phyloP scores from a whole-genome alignment of 805 yeast genomes.

The Kluyveromyces nonfermentans region DNA sequence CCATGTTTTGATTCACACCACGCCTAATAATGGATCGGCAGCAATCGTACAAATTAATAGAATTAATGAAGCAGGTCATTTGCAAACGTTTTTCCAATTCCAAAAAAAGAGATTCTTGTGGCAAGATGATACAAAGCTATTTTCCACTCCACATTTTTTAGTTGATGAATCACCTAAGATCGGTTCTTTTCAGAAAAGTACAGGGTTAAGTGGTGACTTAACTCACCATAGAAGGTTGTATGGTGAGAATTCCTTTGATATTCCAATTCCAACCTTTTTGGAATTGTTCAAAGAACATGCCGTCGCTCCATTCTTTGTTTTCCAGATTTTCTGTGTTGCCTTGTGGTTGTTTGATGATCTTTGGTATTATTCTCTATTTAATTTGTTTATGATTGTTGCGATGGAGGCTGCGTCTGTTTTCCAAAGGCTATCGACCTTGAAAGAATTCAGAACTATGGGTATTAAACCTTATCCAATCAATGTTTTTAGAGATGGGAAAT shows the following conservation, averaged over 20 bases:
- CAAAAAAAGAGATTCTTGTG: slow-evolving; percentile 87
- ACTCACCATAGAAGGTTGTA: slow-evolving; percentile 45
- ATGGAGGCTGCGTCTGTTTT: slow-evolving; percentile 92
- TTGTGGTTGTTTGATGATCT: slow-evolving; percentile 94
- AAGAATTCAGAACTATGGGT: slow-evolving; percentile 95
- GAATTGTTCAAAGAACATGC: slow-evolving; percentile 96
- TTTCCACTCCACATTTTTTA: slow-evolving; percentile 72
- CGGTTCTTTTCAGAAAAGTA: slow-evolving; percentile 42
- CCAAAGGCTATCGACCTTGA: slow-evolving; percentile 90
- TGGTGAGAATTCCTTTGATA: slow-evolving; percentile 85
- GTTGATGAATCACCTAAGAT: slow-evolving; percentile 52
- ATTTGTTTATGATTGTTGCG: slow-evolving; percentile 82
- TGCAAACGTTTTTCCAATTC: slow-evolving; percentile 65
- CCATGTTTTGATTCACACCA: slow-evolving; percentile 67
- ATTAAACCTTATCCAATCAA: slow-evolving; percentile 79
- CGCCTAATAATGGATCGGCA: slow-evolving; percentile 78
- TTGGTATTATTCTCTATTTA: slow-evolving; percentile 91
- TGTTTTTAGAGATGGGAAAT: slow-evolving; percentile 58
- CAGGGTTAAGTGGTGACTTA: slow-evolving; percentile 50
- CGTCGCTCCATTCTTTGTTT: slow-evolving; percentile 94
- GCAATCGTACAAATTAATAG: slow-evolving; percentile 61
- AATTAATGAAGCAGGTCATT: slow-evolving; percentile 44
- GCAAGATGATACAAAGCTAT: slow-evolving; percentile 42
- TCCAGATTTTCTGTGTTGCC: slow-evolving; percentile 92
- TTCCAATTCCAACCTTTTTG: slow-evolving; percentile 84